A percentile compares a stretch with the other conserved stretches of the same genome.
phyloP scores from a whole-genome alignment of 202 grass and related monocot genomes.

The Cymbopogon flexuosus region DNA sequence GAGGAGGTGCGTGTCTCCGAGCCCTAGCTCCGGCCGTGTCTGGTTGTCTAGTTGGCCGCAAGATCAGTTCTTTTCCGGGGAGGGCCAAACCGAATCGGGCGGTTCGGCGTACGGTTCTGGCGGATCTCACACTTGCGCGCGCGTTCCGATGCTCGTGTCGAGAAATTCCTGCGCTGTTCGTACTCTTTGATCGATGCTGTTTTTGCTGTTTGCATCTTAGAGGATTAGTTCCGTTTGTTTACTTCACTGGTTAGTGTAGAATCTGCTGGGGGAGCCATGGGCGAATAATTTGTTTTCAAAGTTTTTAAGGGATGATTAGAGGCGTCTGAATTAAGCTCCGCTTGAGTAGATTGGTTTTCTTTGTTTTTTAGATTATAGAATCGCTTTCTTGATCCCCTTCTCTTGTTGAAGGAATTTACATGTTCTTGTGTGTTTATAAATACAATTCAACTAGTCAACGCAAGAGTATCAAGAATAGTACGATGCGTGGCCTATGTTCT shows the following conservation, averaged over 20 bases:
- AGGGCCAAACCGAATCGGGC: neutral
- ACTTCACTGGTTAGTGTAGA: neutral
- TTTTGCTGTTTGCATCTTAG: neutral
- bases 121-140: constrained; percentile 12
- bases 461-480: neutral
- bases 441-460: constrained; percentile 20
- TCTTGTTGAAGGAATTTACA: neutral
- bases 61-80: neutral
- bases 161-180: neutral
- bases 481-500: neutral
- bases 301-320: neutral
- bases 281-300: neutral
- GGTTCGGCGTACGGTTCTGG: neutral
- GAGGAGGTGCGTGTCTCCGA: constrained; percentile 33
- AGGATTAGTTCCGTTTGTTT: neutral
- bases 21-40: neutral
- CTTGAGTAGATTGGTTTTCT: neutral
- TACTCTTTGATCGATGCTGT: neutral
- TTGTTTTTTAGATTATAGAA: neutral
- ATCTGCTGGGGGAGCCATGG: neutral
- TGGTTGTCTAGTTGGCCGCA: neutral
- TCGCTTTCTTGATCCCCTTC: neutral
- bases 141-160: neutral
- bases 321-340: neutral
- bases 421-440: neutral